A percentile compares a stretch with the other conserved stretches of the same genome.
Evolutionary conservation across 345 rosid species (phyloP).

Genomic region (Erodium maritimum): DNA sequence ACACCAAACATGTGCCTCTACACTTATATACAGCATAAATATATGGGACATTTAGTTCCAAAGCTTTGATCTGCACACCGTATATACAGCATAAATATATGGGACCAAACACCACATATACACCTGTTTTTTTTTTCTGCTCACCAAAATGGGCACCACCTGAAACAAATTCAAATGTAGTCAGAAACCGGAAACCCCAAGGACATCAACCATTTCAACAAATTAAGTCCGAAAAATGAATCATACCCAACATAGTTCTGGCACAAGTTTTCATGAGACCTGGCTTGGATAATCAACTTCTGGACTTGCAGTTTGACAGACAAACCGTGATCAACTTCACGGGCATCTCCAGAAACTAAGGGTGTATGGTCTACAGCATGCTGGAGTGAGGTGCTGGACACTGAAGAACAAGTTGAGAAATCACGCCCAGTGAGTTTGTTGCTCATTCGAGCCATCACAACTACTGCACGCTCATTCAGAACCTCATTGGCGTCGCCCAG

Average conservation of each 20-base stretch:
- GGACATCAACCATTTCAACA: no score
- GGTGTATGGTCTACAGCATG: conserved; percentile 54
- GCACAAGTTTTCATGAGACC: conserved; percentile 83
- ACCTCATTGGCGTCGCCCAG: conserved; percentile 98
- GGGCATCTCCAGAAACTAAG: conserved; percentile 62
- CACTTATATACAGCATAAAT: no score
- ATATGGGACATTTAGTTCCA: no score
- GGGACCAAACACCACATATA: conserved; percentile 10
- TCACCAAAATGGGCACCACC: conserved; percentile 99
- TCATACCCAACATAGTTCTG: conserved; percentile 95
- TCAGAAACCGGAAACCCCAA: no score
- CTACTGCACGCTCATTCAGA: conserved; percentile 81
- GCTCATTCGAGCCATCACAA: conserved; percentile 93
- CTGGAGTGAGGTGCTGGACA: conserved; percentile 34
- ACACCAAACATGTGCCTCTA: no score
- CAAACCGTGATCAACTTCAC: conserved; percentile 83
- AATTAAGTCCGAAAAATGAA: neutral
- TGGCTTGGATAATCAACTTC: conserved; percentile 79
- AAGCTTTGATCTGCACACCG: no score
- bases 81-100: no score
- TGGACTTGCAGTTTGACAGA: conserved; percentile 94
- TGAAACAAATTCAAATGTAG: conserved; percentile 12
- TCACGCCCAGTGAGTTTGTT: conserved; percentile 92
- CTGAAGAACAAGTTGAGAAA: conserved; percentile 48
- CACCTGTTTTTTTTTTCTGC: conserved; percentile 7